Evolutionary conservation across 2,329 filamentous ascomycete genomes (phyloP).

Genomic region (Tolypocladium tropicale): DNA sequence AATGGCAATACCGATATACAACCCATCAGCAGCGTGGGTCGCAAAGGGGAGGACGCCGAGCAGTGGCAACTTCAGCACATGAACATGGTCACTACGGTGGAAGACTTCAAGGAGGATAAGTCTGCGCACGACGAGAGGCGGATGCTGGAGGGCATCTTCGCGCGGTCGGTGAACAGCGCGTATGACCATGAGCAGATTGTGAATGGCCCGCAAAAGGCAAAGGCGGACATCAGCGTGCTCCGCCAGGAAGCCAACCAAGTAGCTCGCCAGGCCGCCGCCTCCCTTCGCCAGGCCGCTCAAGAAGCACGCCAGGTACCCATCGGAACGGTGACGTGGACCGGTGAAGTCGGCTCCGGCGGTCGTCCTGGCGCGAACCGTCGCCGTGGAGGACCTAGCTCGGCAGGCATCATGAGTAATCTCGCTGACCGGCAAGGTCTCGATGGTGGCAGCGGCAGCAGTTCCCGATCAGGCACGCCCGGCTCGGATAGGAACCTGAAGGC

Average conservation of each 20-base stretch:
- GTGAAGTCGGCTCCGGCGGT: conserved; percentile 68
- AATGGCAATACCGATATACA: not conserved
- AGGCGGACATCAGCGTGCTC: conserved; percentile 68
- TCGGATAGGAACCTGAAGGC: conserved; percentile 32
- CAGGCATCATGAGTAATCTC: conserved; percentile 45
- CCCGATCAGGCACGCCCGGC: conserved; percentile 34
- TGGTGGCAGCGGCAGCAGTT: conserved; percentile 30
- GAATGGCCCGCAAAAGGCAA: conserved; percentile 59
- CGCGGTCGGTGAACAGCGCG: conserved; percentile 78
- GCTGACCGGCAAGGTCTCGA: conserved; percentile 44
- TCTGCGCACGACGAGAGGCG: conserved; percentile 55
- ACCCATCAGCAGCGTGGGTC: conserved; percentile 4
- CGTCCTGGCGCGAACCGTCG: conserved; percentile 49
- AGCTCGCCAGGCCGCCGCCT: conserved; percentile 65
- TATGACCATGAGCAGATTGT: conserved; percentile 91
- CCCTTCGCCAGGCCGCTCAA: conserved; percentile 63
- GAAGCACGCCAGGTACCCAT: conserved; percentile 63
- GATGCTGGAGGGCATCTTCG: conserved; percentile 83
- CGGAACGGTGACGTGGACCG: conserved; percentile 90
- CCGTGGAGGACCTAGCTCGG: conserved; percentile 41
- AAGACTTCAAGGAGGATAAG: conserved; percentile 48
- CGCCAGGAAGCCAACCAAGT: conserved; percentile 73
- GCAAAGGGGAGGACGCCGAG: conserved; percentile 17
- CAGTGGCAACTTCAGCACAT: conserved; percentile 40
- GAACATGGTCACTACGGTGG: conserved; percentile 51